phyloP scores from a whole-genome alignment of 148 eudicot genomes.

The Agrostemma githago region DNA sequence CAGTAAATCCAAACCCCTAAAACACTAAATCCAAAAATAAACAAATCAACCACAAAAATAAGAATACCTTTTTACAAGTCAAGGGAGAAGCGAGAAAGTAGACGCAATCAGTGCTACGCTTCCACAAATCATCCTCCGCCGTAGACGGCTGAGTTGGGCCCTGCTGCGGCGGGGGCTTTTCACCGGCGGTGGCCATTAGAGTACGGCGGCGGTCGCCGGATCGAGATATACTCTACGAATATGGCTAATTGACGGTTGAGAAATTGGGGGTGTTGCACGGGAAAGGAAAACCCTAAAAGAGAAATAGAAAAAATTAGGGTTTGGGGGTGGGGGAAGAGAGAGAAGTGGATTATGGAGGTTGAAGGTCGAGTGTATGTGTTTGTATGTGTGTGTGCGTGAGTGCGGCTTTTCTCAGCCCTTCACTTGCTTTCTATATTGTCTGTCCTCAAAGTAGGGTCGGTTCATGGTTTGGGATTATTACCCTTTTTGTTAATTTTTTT shows the following conservation, averaged over 20 bases:
- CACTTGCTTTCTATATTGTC: background rate
- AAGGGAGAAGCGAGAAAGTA: slow-evolving; percentile 91
- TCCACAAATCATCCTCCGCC: slow-evolving; percentile 64
- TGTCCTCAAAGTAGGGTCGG: background rate
- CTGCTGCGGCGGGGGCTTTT: slow-evolving; percentile 24
- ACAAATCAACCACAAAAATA: background rate
- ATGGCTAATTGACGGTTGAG: background rate
- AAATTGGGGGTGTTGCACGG: background rate
- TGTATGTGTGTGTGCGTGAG: background rate
- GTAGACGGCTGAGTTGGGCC: slow-evolving; percentile 16
- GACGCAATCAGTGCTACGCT: slow-evolving; percentile 76
- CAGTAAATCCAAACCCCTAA: background rate
- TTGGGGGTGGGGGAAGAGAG: background rate
- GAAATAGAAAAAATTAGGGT: slow-evolving; percentile 21
- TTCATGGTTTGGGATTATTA: background rate
- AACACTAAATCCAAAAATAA: background rate
- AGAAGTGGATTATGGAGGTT: background rate
- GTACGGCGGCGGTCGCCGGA: background rate
- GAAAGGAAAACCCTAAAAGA: slow-evolving; percentile 14
- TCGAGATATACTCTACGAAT: background rate
- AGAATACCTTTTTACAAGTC: slow-evolving; percentile 76
- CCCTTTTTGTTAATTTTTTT: no score
- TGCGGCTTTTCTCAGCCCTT: background rate
- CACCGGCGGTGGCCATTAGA: slow-evolving; percentile 23
- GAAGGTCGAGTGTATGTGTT: background rate